phyloP scores from a whole-genome alignment of 2,329 filamentous ascomycete genomes.

The Alternaria hordeiaustralica region DNA sequence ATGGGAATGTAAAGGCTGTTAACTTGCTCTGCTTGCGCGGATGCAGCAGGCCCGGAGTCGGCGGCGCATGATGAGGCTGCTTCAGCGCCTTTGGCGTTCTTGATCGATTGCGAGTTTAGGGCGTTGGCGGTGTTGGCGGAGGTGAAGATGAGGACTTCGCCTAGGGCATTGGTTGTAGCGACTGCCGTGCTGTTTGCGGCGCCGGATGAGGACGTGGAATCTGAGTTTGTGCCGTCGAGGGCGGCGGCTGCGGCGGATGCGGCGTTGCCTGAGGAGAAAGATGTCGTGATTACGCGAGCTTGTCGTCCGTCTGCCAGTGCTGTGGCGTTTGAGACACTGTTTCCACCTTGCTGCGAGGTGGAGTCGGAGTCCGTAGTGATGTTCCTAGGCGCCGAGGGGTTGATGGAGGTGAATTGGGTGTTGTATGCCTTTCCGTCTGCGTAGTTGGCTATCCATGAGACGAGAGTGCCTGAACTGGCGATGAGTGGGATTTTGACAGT shows the following conservation, averaged over 20 bases:
- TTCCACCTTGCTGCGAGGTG: neutral
- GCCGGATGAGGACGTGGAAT: neutral
- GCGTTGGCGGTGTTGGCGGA: neutral
- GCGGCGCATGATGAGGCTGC: neutral
- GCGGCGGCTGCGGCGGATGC: neutral
- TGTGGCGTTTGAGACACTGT: neutral
- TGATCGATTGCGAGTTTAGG: neutral
- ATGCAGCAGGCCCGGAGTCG: neutral
- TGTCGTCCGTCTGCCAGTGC: neutral
- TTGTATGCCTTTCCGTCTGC: neutral
- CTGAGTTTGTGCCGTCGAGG: neutral
- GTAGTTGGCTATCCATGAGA: conserved; percentile 2
- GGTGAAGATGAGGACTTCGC: neutral
- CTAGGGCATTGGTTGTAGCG: neutral
- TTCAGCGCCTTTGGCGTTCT: neutral
- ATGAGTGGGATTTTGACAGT: neutral
- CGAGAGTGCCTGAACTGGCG: neutral
- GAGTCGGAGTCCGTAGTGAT: neutral
- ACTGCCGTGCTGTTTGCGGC: neutral
- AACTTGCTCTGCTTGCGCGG: neutral
- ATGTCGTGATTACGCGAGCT: neutral
- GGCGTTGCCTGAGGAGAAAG: neutral
- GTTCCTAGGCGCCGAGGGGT: neutral
- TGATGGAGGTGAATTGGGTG: neutral
- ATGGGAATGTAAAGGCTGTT: conserved; percentile 2